A percentile compares a stretch with the other conserved stretches of the same genome.
phyloP scores from a whole-genome alignment of 2,329 filamentous ascomycete genomes.

The Davidsoniella eucalypti region DNA sequence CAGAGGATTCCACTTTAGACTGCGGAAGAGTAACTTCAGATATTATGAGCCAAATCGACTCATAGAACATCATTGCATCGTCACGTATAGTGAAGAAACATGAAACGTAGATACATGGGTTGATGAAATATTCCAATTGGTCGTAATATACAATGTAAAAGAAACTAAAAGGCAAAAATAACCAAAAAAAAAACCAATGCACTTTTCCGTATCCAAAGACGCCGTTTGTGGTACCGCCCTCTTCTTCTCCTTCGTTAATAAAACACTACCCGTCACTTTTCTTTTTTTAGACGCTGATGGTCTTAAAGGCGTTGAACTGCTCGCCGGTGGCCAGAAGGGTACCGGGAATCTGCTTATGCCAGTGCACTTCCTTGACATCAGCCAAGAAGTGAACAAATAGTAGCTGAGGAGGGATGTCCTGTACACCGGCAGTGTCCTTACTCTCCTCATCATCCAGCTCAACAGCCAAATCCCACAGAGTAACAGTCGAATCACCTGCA shows the following conservation, averaged over 20 bases:
- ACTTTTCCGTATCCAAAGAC: slow-evolving; percentile 5
- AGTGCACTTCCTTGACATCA: slow-evolving; percentile 88
- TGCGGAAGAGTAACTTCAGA: background rate
- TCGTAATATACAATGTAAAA: no score
- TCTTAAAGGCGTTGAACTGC: slow-evolving; percentile 73
- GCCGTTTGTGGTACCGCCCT: slow-evolving; percentile 5
- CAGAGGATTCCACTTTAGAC: no score
- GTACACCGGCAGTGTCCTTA: slow-evolving; percentile 68
- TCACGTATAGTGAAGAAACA: background rate
- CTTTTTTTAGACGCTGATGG: slow-evolving; percentile 54
- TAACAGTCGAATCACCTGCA: slow-evolving; percentile 84
- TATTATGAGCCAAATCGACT: background rate
- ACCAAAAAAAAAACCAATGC: background rate
- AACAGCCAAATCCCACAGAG: slow-evolving; percentile 90
- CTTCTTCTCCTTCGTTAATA: slow-evolving; percentile 7
- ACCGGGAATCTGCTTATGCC: slow-evolving; percentile 92
- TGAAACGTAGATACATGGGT: background rate
- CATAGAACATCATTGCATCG: background rate
- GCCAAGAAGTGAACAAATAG: slow-evolving; percentile 96
- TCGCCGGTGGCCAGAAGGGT: slow-evolving; percentile 79
- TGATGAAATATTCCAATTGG: no score
- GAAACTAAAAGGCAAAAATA: background rate
- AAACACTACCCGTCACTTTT: background rate
- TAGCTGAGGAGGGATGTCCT: slow-evolving; percentile 84
- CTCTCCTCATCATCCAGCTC: slow-evolving; percentile 96